Evolutionary conservation across 352 stramenopile genomes (phyloP).

Genomic region (Pythium dissotocum): DNA sequence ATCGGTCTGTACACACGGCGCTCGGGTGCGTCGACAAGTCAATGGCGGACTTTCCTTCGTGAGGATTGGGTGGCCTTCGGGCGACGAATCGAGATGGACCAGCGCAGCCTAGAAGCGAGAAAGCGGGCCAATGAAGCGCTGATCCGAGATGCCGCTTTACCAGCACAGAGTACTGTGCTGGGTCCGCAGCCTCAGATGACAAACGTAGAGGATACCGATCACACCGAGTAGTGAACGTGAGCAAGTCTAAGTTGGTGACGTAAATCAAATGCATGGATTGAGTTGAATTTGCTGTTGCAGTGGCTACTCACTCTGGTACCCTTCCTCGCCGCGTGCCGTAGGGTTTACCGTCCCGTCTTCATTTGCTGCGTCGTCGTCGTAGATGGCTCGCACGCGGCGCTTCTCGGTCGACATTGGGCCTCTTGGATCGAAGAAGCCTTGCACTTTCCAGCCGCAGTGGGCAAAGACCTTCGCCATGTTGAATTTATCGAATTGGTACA

Average conservation of each 20-base stretch:
- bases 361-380: neutral
- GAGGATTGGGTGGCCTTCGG: neutral
- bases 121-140: neutral
- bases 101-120: neutral
- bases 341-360: too few relatives aligned
- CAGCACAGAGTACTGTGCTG: neutral
- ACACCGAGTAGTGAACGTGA: neutral
- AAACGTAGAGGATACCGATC: neutral
- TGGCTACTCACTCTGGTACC: too few relatives aligned
- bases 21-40: neutral
- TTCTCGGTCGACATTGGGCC: neutral
- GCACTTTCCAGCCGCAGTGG: neutral
- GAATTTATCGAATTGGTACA: neutral
- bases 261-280: too few relatives aligned
- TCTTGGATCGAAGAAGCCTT: neutral
- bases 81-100: neutral
- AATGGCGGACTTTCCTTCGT: neutral
- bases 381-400: neutral
- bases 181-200: neutral
- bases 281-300: too few relatives aligned
- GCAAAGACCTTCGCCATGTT: slow-evolving; percentile 1
- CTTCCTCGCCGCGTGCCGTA: too few relatives aligned
- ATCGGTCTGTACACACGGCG: neutral
- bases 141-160: too few relatives aligned
- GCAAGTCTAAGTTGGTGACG: neutral